Evolutionary conservation across 441 rosid genomes (phyloP), one percentile per base, ranked within the genome.

Genomic region (Daphne laureola): DNA sequence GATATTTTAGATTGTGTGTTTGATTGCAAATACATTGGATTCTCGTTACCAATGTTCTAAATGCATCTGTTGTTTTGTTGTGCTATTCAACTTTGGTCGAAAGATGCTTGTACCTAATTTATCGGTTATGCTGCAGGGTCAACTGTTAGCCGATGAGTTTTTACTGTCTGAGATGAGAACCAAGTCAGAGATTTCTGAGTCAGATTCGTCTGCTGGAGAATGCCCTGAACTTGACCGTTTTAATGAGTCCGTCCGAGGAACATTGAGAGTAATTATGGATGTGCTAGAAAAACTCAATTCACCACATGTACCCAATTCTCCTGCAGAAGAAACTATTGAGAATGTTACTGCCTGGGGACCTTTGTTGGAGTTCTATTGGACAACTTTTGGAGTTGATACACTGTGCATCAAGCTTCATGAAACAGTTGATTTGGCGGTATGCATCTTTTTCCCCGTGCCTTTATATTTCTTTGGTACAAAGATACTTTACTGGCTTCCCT

Each of bases 261-360:
- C 75, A 49, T 63, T 64, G 60, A 68, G 52, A 45, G 76, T 67
- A 61, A 69, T 77, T 51, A 59, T 70, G 68, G 72, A 64, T 55
- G 73, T 71, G 53, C 45, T 86, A 67, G 77, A 59, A 67, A 83
- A 71, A 49, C 67, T 81, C 58, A 63, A 75, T 47, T 72, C 74
- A 27, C 51, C 69, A 55, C 54, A 54, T 54, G 62, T 67, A 64
- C 76, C 50, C 12, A 43, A 23, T 59, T 45, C 58, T 61, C 54
- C 52, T 46, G 55, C 79, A 45, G 75, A 78, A 66, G 87, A 73
- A 50, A 69, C 67, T 43, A 55, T 47, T 48, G 70, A 54, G 61
- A 76, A 67, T 51, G 67, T 94, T 57, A 76, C 90, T 36, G 74
- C 73, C 2, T 90, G 98, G 94, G 87, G 78, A 64, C 45, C 65